Base-by-base conservation (phyloP, 208 protist genomes). In the Vickermania spadyakhi region DNA sequence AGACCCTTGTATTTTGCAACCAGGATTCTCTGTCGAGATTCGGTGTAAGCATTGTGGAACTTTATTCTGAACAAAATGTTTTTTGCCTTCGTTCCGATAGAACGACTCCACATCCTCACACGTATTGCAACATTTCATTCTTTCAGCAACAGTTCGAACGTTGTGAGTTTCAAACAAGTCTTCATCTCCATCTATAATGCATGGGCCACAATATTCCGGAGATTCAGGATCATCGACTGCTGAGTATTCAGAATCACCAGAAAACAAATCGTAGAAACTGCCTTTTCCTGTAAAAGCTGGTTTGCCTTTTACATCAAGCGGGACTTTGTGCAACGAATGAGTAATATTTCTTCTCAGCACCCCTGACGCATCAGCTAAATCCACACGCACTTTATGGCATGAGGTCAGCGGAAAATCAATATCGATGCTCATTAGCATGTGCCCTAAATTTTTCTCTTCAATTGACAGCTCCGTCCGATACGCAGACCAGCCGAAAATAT, bases 1-100 rank as follows among this genome's bases (percentile, higher is more conserved):
- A 1, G 60, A 63, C 1, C 89, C 92, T n/a, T 73, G 51, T 2
- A 92, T 66, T 45, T 86, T 85, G 64, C 89, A 97, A 1, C 89
- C 87, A 1, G 68, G 81, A 42, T 81, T 74, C 0, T 25, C 41
- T 0, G 49, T 2, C 1, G 78, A 86, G 13, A 91, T 52, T 31
- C 88, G 58, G 7, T 75, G 56, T 2, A 89, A 56, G 31, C 84
- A 91, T 58, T 91, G 84, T 22, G 73, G 70, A n/a, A 94, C 60
- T 14, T 66, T 67, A 28, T 62, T 69, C 3, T 68, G 58, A 1
- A 18, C 22, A 52, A 81, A 81, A 14, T 49, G 30, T 18, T 31
- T 26, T 5, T 79, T 28, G 30, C 58, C 61, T 2, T 64, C 21
- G 23, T 59, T 28, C 3, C 72, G 53, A 60, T 75, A 60, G 31